A percentile compares a stretch with the other conserved stretches of the same genome.
Evolutionary conservation across 768 basidiomycete species (phyloP).

Genomic region (Dioszegia hungarica): DNA sequence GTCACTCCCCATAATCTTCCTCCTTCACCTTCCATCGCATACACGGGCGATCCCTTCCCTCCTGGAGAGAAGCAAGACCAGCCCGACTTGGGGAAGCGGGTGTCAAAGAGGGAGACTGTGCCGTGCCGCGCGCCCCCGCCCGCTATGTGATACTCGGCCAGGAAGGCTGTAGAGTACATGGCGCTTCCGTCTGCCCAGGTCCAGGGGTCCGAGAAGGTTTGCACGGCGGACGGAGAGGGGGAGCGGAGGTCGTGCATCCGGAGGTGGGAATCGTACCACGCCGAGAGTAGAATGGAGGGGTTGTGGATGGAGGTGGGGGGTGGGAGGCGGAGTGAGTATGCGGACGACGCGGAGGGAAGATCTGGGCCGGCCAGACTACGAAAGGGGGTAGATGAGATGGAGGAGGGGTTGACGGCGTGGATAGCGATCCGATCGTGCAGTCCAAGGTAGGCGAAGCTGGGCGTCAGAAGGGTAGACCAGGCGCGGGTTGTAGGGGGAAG

Average conservation of each 20-base stretch:
- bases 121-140: constrained; percentile 39
- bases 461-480: constrained; percentile 28
- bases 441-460: constrained; percentile 13
- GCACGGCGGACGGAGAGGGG: constrained; percentile 8
- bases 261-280: constrained; percentile 43
- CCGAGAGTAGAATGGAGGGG: constrained; percentile 26
- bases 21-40: constrained; percentile 27
- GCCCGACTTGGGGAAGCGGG: constrained; percentile 22
- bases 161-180: constrained; percentile 28
- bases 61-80: constrained; percentile 42
- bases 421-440: constrained; percentile 20
- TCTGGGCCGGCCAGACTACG: constrained; percentile 27
- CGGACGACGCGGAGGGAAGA: constrained; percentile 22
- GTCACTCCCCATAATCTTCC: constrained; percentile 38
- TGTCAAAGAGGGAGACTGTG: constrained; percentile 33
- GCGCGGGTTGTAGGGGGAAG: constrained; percentile 12
- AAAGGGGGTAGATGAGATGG: not conserved
- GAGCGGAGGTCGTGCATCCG: constrained; percentile 39
- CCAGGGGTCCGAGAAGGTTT: constrained; percentile 28
- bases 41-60: constrained; percentile 41
- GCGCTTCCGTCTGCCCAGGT: constrained; percentile 37
- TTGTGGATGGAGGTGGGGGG: constrained; percentile 21
- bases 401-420: constrained; percentile 10
- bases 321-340: constrained; percentile 29
- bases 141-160: constrained; percentile 27